Base-by-base conservation (phyloP, 805 yeast species). In the Tetrapisispora pingtungensis region DNA sequence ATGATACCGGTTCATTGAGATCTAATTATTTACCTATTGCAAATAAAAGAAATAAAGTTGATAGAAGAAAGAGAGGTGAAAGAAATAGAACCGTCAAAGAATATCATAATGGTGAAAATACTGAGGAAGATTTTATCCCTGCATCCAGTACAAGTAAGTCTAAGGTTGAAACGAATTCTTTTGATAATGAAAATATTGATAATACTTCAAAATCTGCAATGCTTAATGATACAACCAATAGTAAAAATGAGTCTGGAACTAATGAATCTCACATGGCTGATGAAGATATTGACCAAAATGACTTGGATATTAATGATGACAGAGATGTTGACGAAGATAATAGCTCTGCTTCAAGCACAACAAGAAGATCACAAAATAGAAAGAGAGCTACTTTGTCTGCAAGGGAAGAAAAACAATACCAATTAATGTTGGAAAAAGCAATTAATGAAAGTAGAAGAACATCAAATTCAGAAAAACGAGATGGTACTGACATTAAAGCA, bases 371-470 rank as follows among this genome's bases (percentile, higher is more conserved):
- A 14, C 53, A 52, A 39, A 64, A 60, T 44, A 61, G 68, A 37
- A 67, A 64, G 39, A 52, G 70, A 33, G 70, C 67, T 7, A 67
- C 69, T 6, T 63, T 57, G 22, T 56, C 58, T 41, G 67, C 70
- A 2, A 60, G 71, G 47, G 72, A 68, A 47, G 73, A 69, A 44
- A 66, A 67, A n/a, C 68, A 70, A 33, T 69, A 68, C 46, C 71
- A 68, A 50, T 59, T 65, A 24, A 59, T 68, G 63, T 51, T 69
- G 13, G 67, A 69, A 44, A 59, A 69, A 45, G 73, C 66, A 0
- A 56, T 69, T 41, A 62, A 63, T 36, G 73, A 68, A 46, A 66
- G 71, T 42, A 61, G 63, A 49, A 62, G 62, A 33, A 65, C 66
- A 24, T 67, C 68, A 1, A 56, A 56, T 28, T 51, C 48, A n/a